Percentiles rank a stretch among this genome's conserved stretches.
Evolutionary conservation across 1,284 basidiomycete genomes (phyloP).

Genomic region (Limonomyces culmigenus): DNA sequence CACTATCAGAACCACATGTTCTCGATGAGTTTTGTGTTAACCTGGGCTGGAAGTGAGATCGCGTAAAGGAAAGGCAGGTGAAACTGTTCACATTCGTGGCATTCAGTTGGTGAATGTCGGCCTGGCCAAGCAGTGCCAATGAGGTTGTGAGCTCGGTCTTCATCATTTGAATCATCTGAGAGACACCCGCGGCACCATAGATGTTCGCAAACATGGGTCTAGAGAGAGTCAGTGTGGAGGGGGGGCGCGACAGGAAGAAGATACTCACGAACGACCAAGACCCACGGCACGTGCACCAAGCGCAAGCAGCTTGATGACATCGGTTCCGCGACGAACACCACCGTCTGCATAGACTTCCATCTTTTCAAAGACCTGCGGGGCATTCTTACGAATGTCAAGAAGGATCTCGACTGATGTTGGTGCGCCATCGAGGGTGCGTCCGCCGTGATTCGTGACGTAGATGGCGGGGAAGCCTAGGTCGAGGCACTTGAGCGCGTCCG

Average conservation of each 20-base stretch:
- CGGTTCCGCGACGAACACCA: constrained; percentile 73
- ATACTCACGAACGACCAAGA: constrained; percentile 56
- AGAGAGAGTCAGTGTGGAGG: no score
- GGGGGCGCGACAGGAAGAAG: no score
- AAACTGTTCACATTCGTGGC: no score
- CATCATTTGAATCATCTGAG: constrained; percentile 10
- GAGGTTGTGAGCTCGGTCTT: constrained; percentile 9
- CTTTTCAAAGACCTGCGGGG: constrained; percentile 62
- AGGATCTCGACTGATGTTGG: constrained; percentile 64
- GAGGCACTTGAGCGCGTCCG: constrained; percentile 79
- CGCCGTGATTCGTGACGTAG: constrained; percentile 84
- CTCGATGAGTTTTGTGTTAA: no score
- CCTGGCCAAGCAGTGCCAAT: constrained; percentile 12
- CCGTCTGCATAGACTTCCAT: constrained; percentile 78
- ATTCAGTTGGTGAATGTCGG: constrained; percentile 9
- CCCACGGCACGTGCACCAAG: constrained; percentile 85
- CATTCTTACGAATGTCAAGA: constrained; percentile 50
- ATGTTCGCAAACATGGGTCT: constrained; percentile 14
- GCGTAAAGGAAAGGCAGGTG: no score
- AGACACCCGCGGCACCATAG: constrained; percentile 13
- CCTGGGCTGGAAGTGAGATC: no score
- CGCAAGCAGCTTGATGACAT: constrained; percentile 83
- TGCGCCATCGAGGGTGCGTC: constrained; percentile 67
- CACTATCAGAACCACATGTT: no score
- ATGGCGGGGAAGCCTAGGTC: constrained; percentile 80